Base-by-base conservation (phyloP, 1,284 basidiomycete species). In the Hemileia vastatrix region DNA sequence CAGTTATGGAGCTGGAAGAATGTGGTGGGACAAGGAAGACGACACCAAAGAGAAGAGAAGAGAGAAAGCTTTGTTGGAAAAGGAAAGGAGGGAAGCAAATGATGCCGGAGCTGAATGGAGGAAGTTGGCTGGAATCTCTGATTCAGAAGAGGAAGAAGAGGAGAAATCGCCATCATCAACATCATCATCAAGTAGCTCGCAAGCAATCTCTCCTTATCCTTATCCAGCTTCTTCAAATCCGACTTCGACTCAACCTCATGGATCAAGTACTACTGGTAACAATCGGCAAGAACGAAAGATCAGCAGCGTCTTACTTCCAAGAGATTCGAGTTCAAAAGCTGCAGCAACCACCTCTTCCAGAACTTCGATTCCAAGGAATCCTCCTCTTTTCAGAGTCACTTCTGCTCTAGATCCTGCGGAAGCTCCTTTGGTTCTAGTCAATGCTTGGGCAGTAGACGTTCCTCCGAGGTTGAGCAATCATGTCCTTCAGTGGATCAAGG, bases 391-490 rank as follows among this genome's bases (percentile, higher is more conserved):
- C 54, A 74, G 75, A 31, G 67, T 79, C 8, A 77, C 77, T 2
- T 64, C 72, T 1, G 68, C 72, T 15, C 57, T 74, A 13, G 76
- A 78, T 51, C 76, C 78, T 1, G 71, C 69, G 33, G 75, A 75
- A 6, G 66, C 72, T 49, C 72, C 68, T 4, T 67, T 78, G 11
- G 58, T 64, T n/a, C 64, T 66, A 83, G 84, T 86, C 54, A 78
- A 83, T 43, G 86, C 86, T 50, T 95, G 90, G 90, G 85, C 84
- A 6, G 83, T 91, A n/a, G 86, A 91, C 70, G 81, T 94, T n/a
- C 81, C 82, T n/a, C n/a, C n/a, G n/a, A n/a, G n/a, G n/a, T n/a
- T n/a, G 15, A 40, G 36, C 36, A 40, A 40, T 40, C 36, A 40
- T 15, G 36, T 40, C 15, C 36, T 40, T 40, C 36, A 40, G 15